Percentiles rank a stretch among this genome's conserved stretches.
Evolutionary conservation across 1,139 yeast species (phyloP).

Genomic region (Diutina pseudorugosa): DNA sequence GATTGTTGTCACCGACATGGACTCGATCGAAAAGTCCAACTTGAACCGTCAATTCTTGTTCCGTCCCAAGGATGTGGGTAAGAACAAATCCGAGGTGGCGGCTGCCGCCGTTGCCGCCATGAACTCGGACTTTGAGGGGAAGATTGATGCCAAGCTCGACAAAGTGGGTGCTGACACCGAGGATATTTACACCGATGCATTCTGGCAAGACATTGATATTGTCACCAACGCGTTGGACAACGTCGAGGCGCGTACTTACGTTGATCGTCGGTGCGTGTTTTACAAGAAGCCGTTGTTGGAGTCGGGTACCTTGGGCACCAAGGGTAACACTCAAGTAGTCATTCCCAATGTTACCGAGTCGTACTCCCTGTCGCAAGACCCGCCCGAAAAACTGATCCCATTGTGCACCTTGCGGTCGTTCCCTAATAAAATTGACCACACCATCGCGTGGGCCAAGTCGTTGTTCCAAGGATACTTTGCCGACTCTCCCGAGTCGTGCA

Average conservation of each 20-base stretch:
- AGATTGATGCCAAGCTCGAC: slow-evolving; percentile 65
- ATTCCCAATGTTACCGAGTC: slow-evolving; percentile 90
- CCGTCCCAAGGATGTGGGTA: slow-evolving; percentile 90
- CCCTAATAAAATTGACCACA: slow-evolving; percentile 97
- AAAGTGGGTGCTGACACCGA: slow-evolving; percentile 94
- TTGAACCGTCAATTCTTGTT: slow-evolving; percentile 92
- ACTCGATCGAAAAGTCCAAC: slow-evolving; percentile 88
- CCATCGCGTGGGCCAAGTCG: slow-evolving; percentile 98
- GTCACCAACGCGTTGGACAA: slow-evolving; percentile 96
- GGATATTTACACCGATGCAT: slow-evolving; percentile 69
- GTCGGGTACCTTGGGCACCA: slow-evolving; percentile 95
- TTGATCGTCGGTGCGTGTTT: slow-evolving; percentile 92
- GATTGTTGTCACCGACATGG: slow-evolving; percentile 83
- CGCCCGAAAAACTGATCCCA: slow-evolving; percentile 96
- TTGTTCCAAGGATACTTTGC: slow-evolving; percentile 88
- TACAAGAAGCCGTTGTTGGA: slow-evolving; percentile 85
- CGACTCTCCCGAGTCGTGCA: slow-evolving; percentile 87
- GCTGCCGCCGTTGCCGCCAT: slow-evolving; percentile 70
- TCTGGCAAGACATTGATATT: slow-evolving; percentile 75
- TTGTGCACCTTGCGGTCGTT: slow-evolving; percentile 92
- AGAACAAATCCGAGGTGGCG: slow-evolving; percentile 83
- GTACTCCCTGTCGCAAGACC: slow-evolving; percentile 93
- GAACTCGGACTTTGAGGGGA: slow-evolving; percentile 76
- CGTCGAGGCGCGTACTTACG: slow-evolving; percentile 95
- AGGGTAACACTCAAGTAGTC: slow-evolving; percentile 95